Evolutionary conservation across 1,139 yeast genomes (phyloP), one percentile per base, ranked within the genome.

Genomic region (Debaryomyces fabryi): DNA sequence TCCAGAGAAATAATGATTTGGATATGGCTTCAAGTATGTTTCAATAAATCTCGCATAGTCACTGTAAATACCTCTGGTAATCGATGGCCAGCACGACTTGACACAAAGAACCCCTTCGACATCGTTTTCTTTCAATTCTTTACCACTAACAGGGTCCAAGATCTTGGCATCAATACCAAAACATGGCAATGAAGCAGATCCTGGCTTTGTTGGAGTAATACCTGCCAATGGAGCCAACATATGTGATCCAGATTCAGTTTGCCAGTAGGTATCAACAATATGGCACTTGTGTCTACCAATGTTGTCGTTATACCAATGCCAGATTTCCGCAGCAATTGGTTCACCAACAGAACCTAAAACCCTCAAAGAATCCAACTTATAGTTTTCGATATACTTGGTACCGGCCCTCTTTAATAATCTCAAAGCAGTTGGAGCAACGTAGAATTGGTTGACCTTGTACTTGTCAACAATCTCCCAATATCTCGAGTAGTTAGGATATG

Each of bases 301-400:
- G 56, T 83, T 76, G 55, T 86, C 89, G 60, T 83, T 84, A 67
- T 87, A 88, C 96, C 96, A 88, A 63, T 86, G 90, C 96, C 96
- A 88, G 49, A 88, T 91, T 63, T 88, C 96, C 39, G 92, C 89
- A 32, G 96, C 95, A 67, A 88, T 88, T 53, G 96, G 96, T 68
- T 88, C 96, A 64, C 96, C 96, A 41, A 88, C 96, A 10, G 95
- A 85, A 21, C 96, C 96, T 52, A 88, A 76, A 30, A 83, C 84
- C 61, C 96, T 78, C 52, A 88, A 60, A 2, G 90, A 78, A 47
- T 81, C 76, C 61, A 88, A 75, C 57, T 87, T 86, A 64, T 74
- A 83, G 25, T 81, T 78, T 58, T 83, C 85, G 58, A 87, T 81
- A 60, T 69, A 82, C 49, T 82, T 75, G 56, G 83, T 81, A 49